phyloP scores from a whole-genome alignment of 768 basidiomycete genomes.

The Boletales sp. region DNA sequence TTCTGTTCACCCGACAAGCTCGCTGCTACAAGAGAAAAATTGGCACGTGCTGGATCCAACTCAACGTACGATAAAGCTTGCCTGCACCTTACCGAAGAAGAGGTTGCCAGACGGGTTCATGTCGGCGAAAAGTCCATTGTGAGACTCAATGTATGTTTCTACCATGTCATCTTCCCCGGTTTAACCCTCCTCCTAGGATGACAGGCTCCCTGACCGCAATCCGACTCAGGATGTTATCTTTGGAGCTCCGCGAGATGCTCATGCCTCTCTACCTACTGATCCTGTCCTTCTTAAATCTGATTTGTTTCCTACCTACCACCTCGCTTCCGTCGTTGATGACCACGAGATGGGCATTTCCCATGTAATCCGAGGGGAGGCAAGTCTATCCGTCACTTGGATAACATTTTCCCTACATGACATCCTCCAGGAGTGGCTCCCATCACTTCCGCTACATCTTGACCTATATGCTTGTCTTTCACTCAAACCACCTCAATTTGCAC shows the following conservation, averaged over 20 bases:
- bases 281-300: constrained; percentile 92
- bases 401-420: background rate
- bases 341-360: constrained; percentile 95
- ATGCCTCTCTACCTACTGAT: constrained; percentile 79
- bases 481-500: constrained; percentile 77
- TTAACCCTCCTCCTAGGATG: constrained; percentile 43
- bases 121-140: constrained; percentile 79
- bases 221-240: constrained; percentile 71
- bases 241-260: constrained; percentile 67
- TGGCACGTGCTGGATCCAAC: constrained; percentile 72
- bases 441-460: constrained; percentile 86
- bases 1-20: constrained; percentile 78
- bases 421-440: constrained; percentile 90
- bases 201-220: constrained; percentile 48
- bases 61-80: constrained; percentile 87
- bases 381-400: constrained; percentile 6
- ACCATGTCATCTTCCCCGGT: background rate
- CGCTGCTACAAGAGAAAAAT: constrained; percentile 58
- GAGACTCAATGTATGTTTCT: constrained; percentile 75
- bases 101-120: constrained; percentile 67
- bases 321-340: constrained; percentile 95
- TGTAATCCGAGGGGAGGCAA: constrained; percentile 89
- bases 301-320: constrained; percentile 91
- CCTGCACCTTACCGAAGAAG: constrained; percentile 82
- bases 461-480: constrained; percentile 78